Conservation (phyloP, 2,329 filamentous ascomycete species). For the Colletotrichum brevisporum region DNA sequence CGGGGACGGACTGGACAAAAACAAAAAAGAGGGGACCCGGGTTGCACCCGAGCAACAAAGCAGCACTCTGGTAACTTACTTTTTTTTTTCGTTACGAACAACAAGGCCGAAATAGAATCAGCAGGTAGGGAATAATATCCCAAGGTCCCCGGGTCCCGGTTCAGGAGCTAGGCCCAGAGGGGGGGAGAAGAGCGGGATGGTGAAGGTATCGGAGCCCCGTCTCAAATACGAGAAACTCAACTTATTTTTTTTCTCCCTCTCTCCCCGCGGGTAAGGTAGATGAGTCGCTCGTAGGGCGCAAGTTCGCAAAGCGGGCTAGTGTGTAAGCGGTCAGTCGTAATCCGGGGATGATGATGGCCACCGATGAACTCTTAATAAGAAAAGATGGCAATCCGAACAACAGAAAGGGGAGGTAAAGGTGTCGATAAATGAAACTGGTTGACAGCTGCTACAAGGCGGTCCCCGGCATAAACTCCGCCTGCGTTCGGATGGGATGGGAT, state of each 20-base stretch:
- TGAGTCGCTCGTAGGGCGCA: background rate
- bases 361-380: too few relatives aligned
- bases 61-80: background rate
- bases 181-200: background rate
- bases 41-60: conserved; percentile 22
- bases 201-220: background rate
- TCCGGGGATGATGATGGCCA: background rate
- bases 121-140: background rate
- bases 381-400: background rate
- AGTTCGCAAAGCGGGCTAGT: background rate
- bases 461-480: conserved; percentile 9
- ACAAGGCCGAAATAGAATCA: too few relatives aligned
- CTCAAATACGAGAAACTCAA: conserved; percentile 13
- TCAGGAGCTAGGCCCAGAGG: background rate
- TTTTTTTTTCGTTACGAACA: too few relatives aligned
- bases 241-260: background rate
- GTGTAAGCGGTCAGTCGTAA: conserved; percentile 7
- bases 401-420: background rate
- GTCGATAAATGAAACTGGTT: conserved; percentile 8
- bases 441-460: conserved; percentile 18
- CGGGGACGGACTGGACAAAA: background rate
- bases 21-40: background rate
- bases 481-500: conserved; percentile 1
- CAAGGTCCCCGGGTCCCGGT: conserved; percentile 2
- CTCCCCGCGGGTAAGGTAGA: conserved; percentile 1